Evolutionary conservation across 2,329 filamentous ascomycete genomes (phyloP).

Genomic region (Colletotrichum magnum): DNA sequence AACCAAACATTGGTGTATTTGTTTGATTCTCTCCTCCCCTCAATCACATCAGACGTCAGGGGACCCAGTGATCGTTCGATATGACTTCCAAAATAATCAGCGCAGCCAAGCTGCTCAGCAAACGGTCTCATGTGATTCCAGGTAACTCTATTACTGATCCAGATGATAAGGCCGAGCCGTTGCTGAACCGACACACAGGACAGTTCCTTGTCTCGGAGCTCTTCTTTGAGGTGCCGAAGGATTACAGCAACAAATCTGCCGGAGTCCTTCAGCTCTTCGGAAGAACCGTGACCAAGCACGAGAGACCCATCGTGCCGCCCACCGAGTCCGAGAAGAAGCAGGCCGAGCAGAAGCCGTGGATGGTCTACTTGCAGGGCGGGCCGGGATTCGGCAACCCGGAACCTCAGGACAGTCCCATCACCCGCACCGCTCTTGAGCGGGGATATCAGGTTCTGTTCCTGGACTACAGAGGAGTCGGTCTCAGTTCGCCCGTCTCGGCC

Average conservation of each 20-base stretch:
- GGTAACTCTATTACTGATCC: conserved; percentile 14
- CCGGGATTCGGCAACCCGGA: conserved; percentile 83
- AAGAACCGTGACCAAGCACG: conserved; percentile 77
- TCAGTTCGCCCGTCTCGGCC: conserved; percentile 85
- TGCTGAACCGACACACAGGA: conserved; percentile 60
- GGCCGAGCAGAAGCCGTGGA: conserved; percentile 64
- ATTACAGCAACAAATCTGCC: conserved; percentile 75
- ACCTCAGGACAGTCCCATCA: conserved; percentile 81
- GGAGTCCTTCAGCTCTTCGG: conserved; percentile 82
- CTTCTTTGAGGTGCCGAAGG: conserved; percentile 88
- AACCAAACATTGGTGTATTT: background rate
- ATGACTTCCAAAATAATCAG: conserved; percentile 46
- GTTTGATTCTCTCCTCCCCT: background rate
- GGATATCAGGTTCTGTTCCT: conserved; percentile 90
- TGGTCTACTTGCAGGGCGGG: conserved; percentile 87
- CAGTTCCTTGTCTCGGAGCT: conserved; percentile 84
- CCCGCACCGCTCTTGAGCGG: conserved; percentile 78
- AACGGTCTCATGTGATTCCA: conserved; percentile 59
- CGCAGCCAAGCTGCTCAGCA: conserved; percentile 56
- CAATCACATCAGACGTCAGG: background rate
- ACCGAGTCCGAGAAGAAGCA: conserved; percentile 53
- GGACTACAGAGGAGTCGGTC: conserved; percentile 92
- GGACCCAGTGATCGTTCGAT: background rate
- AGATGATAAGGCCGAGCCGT: background rate
- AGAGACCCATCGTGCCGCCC: conserved; percentile 69